A percentile compares a stretch with the other conserved stretches of the same genome.
phyloP scores from a whole-genome alignment of 2,329 filamentous ascomycete species.

The Paecilomyces niveus region DNA sequence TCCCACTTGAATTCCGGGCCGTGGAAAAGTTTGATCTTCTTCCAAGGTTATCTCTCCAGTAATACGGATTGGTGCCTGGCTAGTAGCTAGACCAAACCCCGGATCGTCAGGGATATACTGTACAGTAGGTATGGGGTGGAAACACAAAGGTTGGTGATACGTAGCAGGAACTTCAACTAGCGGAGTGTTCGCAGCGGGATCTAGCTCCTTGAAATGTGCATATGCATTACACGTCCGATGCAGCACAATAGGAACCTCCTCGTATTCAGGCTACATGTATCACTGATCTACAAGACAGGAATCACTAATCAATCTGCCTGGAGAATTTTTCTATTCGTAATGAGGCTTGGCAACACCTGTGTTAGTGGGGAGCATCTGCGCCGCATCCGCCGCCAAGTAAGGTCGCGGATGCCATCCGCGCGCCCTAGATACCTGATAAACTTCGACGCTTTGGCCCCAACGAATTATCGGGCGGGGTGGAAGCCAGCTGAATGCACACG shows the following conservation, averaged over 20 bases:
- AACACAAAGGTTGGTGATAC: background rate
- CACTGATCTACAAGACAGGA: too few relatives aligned
- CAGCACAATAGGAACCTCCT: too few relatives aligned
- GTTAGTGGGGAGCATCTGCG: background rate
- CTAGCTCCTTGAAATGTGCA: too few relatives aligned
- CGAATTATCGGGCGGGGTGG: background rate
- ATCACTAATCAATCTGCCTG: background rate
- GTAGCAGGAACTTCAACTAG: background rate
- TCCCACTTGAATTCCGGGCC: background rate
- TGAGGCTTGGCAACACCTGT: background rate
- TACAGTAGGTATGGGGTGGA: background rate
- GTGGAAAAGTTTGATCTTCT: background rate
- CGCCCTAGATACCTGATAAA: constrained; percentile 11
- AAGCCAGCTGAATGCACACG: background rate
- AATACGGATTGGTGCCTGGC: background rate
- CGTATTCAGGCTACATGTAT: too few relatives aligned
- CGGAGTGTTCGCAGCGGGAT: too few relatives aligned
- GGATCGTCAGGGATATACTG: background rate
- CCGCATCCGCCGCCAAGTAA: background rate
- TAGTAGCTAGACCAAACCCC: background rate
- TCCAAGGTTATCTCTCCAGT: background rate
- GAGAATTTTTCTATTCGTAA: background rate
- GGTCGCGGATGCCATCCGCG: background rate
- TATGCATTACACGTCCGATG: too few relatives aligned
- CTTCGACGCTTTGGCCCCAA: background rate